These are phyloP conservation scores for Elsinoe batatas DNA, from an alignment of 2,329 filamentous ascomycete genomes.

Conservation along the genomic window DNA sequence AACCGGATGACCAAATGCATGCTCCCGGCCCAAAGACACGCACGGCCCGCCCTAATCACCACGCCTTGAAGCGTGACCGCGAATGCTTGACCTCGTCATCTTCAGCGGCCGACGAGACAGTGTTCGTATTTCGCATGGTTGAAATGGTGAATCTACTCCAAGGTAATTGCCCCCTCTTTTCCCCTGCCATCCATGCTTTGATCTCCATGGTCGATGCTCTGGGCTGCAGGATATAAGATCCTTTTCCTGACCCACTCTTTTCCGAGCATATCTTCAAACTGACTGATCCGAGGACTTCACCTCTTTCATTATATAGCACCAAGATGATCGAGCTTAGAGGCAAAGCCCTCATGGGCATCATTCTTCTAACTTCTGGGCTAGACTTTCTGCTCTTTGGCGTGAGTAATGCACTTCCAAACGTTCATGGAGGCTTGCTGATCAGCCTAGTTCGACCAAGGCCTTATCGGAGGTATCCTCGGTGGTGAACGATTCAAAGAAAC, in stretches of 20 bases:
- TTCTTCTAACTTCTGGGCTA: constrained; percentile 22
- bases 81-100: neutral
- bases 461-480: constrained; percentile 24
- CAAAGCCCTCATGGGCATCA: constrained; percentile 21
- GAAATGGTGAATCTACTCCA: neutral
- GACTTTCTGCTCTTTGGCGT: constrained; percentile 22
- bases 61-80: neutral
- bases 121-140: neutral
- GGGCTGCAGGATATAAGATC: neutral
- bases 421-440: neutral
- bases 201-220: neutral
- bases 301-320: no score
- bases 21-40: neutral
- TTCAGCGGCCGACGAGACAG: neutral
- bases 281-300: neutral
- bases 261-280: neutral
- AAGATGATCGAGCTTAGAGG: constrained; percentile 17
- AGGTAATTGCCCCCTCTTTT: neutral
- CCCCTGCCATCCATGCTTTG: neutral
- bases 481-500: constrained; percentile 22
- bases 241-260: neutral
- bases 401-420: no score
- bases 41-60: neutral
- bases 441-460: constrained; percentile 21
- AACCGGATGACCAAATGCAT: neutral